A percentile compares a stretch with the other conserved stretches of the same genome.
Conservation (phyloP, 1,139 yeast genomes). For the Trichomonascaceae sp. region DNA sequence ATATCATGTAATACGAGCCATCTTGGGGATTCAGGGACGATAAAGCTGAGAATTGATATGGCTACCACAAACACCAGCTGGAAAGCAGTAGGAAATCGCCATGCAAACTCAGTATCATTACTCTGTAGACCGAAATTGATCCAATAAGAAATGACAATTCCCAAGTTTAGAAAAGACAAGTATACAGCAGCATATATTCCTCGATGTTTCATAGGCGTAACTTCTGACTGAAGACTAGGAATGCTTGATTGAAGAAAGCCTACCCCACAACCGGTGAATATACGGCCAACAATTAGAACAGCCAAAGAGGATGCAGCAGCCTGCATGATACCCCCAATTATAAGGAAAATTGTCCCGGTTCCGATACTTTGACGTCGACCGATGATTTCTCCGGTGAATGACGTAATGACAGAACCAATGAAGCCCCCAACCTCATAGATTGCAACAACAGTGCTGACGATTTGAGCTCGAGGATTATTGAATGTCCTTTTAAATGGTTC, state of each 20-base stretch:
- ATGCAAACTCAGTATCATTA: constrained; percentile 36
- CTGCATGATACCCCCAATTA: constrained; percentile 77
- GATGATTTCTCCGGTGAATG: constrained; percentile 52
- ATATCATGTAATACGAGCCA: constrained; percentile 41
- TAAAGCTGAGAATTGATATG: constrained; percentile 24
- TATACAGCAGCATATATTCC: constrained; percentile 64
- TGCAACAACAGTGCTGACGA: constrained; percentile 35
- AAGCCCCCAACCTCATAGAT: constrained; percentile 82
- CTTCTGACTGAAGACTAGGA: constrained; percentile 76
- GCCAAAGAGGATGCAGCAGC: constrained; percentile 67
- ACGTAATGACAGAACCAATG: constrained; percentile 32
- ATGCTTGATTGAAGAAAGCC: constrained; percentile 73
- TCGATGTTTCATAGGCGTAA: constrained; percentile 61
- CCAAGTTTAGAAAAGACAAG: constrained; percentile 63
- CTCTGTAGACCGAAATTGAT: constrained; percentile 45
- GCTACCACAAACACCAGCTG: constrained; percentile 20
- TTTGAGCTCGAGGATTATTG: constrained; percentile 16
- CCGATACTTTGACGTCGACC: constrained; percentile 64
- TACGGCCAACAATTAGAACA: constrained; percentile 67
- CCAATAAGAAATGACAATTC: constrained; percentile 71
- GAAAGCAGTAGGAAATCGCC: constrained; percentile 43
- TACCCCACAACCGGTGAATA: constrained; percentile 67
- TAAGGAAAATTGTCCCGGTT: constrained; percentile 67
- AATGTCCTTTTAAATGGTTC: constrained; percentile 13
- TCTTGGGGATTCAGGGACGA: constrained; percentile 60